Evolutionary conservation across 2,329 filamentous ascomycete species (phyloP).

Genomic region (Nemania sp.): DNA sequence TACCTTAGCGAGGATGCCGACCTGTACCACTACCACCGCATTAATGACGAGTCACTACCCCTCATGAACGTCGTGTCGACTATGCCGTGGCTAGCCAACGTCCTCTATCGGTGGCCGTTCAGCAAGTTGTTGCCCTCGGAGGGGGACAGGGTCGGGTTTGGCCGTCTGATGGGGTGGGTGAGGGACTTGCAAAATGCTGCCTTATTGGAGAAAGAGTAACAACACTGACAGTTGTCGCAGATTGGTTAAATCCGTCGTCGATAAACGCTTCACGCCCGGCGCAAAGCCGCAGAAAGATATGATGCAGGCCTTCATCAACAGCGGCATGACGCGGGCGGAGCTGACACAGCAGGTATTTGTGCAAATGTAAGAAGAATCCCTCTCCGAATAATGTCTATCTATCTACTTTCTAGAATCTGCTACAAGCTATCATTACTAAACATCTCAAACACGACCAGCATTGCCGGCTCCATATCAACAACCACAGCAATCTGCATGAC

Average conservation of each 20-base stretch:
- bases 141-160: constrained; percentile 45
- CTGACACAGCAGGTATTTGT: constrained; percentile 46
- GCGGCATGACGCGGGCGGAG: constrained; percentile 41
- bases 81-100: constrained; percentile 42
- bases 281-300: constrained; percentile 41
- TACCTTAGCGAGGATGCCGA: constrained; percentile 54
- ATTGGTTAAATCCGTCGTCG: constrained; percentile 34
- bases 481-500: constrained; percentile 35
- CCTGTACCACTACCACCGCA: constrained; percentile 49
- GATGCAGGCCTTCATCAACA: constrained; percentile 46
- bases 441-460: constrained; percentile 9
- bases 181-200: neutral
- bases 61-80: constrained; percentile 44
- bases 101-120: constrained; percentile 45
- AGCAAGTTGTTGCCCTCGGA: constrained; percentile 42
- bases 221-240: constrained; percentile 33
- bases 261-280: constrained; percentile 33
- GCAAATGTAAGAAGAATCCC: constrained; percentile 40
- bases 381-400: neutral
- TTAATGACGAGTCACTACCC: constrained; percentile 46
- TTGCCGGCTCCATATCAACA: constrained; percentile 33
- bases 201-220: no score
- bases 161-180: constrained; percentile 44
- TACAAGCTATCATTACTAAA: neutral
- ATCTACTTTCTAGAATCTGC: neutral